phyloP scores from a whole-genome alignment of 768 basidiomycete genomes.

The Brasilioporus rufonigricans region DNA sequence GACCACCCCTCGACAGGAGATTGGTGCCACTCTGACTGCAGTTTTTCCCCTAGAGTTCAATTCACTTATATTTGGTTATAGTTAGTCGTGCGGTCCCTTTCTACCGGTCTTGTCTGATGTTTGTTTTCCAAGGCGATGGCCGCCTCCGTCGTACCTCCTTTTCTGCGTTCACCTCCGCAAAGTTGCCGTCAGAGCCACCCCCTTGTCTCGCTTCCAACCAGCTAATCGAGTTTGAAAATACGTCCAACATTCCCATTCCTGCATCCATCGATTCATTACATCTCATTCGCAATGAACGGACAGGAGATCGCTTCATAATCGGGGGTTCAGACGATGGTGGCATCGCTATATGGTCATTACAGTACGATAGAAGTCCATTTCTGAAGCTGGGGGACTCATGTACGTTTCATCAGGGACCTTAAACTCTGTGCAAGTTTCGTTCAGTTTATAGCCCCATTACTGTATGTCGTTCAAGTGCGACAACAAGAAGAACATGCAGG shows the following conservation, averaged over 20 bases:
- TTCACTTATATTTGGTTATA: conserved; percentile 59
- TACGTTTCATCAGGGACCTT: conserved; percentile 46
- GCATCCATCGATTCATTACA: conserved; percentile 50
- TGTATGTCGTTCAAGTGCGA: conserved; percentile 52
- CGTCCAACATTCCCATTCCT: conserved; percentile 46
- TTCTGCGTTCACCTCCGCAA: conserved; percentile 29
- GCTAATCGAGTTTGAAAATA: conserved; percentile 28
- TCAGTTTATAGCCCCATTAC: conserved; percentile 65
- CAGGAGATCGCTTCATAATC: conserved; percentile 60
- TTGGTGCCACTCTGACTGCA: conserved; percentile 30
- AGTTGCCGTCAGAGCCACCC: neutral
- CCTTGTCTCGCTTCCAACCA: neutral
- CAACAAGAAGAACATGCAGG: conserved; percentile 47
- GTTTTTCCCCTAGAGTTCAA: conserved; percentile 58
- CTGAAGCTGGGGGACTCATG: conserved; percentile 1
- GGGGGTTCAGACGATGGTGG: conserved; percentile 81
- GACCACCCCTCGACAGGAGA: conserved; percentile 1
- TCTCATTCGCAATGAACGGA: conserved; percentile 53
- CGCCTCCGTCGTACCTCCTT: conserved; percentile 46
- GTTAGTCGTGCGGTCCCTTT: conserved; percentile 36
- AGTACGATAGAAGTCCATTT: conserved; percentile 40
- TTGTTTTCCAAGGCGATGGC: conserved; percentile 47
- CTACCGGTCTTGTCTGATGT: neutral
- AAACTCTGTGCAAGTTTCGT: conserved; percentile 69
- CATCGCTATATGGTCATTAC: conserved; percentile 67